These are phyloP conservation scores for Talaromyces amestolkiae DNA, from an alignment of 2,329 filamentous ascomycete species.

Conservation along the genomic window DNA sequence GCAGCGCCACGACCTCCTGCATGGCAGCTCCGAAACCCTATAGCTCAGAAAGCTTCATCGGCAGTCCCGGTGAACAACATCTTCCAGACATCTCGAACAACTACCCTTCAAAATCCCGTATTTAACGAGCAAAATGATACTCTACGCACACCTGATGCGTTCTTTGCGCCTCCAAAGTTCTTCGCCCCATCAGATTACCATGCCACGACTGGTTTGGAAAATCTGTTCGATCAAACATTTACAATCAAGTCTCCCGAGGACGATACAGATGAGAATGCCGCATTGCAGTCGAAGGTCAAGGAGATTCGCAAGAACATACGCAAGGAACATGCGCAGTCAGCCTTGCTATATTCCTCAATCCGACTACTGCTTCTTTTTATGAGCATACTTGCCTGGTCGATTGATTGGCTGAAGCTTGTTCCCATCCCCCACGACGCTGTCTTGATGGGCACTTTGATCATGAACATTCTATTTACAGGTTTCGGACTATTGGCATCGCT, in stretches of 20 bases:
- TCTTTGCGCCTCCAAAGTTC: conserved; percentile 47
- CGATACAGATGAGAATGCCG: conserved; percentile 24
- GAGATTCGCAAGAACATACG: background rate
- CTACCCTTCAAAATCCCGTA: conserved; percentile 21
- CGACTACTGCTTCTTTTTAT: conserved; percentile 9
- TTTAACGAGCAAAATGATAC: background rate
- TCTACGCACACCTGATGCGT: conserved; percentile 24
- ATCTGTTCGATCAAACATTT: conserved; percentile 47
- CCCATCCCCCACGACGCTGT: conserved; percentile 10
- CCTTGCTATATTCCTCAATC: background rate
- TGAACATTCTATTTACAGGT: conserved; percentile 15
- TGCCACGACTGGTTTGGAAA: conserved; percentile 47
- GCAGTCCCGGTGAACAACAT: conserved; percentile 37
- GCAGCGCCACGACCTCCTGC: conserved; percentile 40
- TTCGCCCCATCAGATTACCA: conserved; percentile 43
- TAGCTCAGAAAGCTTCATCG: conserved; percentile 34
- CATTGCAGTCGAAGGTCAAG: background rate
- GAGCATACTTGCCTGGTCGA: conserved; percentile 12
- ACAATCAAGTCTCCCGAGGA: conserved; percentile 36
- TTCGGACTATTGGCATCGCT: conserved; percentile 15
- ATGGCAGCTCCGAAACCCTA: conserved; percentile 39
- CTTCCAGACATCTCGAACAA: conserved; percentile 35
- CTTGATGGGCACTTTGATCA: conserved; percentile 12
- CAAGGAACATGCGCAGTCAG: background rate
- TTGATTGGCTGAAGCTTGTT: conserved; percentile 10